Evolutionary conservation across 2,329 filamentous ascomycete species (phyloP), one percentile per base, ranked within the genome.

Genomic region (Alternaria dauci): DNA sequence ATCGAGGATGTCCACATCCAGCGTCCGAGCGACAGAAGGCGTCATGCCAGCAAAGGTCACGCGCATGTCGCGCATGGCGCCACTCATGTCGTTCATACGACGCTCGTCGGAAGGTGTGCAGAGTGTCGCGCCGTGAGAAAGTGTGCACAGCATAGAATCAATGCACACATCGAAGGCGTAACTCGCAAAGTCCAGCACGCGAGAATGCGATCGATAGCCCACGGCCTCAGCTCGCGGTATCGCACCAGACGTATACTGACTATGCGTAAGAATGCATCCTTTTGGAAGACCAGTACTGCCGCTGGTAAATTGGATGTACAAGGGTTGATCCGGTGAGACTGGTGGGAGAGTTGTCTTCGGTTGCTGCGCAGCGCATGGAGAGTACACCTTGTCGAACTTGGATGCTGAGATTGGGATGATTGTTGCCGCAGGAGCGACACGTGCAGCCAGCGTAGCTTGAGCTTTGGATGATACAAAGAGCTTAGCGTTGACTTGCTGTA

Each of bases 81-180:
- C 81, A 14, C 80, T 76, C 23, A 84, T 76, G 60, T 84, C 81
- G 55, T 83, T 82, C 61, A 83, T 74, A 2, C 82, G 79, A 18
- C 82, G 80, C 16, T 83, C 78, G 41, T 85, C 83, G 16, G 79
- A 76, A 7, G 74, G 75, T 4, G 75, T 77, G 57, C 77, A 79
- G 1, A 78, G 67, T 8, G 76, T 78, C 5, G 66, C 76, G 1
- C 77, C 77, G 28, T 72, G 64, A 0, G 74, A 67, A 12, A 77
- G 69, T 3, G 76, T 76, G 44, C 70, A 76, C 2, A 79, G 66
- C 71, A 78, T 79, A 0, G 74, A 76, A 52, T 78, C 74, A 11
- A 78, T 72, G 34, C 71, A 72, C 2, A 77, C 74, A 57, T 79
- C 77, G 47, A 79, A 79, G n/a, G 74, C 75, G 46, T 78, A 76